Evolutionary conservation across 208 protist genomes (phyloP).

Genomic region (Acanthamoeba polyphaga): DNA sequence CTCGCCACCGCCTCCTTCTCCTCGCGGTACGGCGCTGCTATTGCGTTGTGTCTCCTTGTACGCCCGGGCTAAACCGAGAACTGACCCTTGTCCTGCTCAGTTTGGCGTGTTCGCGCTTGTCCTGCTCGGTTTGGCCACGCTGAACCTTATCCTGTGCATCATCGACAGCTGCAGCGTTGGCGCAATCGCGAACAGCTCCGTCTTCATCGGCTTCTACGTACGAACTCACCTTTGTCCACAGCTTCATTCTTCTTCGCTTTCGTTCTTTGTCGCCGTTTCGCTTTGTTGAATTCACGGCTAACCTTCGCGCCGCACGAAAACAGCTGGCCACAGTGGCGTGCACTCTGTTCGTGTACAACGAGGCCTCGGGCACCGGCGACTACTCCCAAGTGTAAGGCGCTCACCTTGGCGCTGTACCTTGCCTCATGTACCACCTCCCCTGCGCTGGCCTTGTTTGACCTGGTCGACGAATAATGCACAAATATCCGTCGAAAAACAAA

Average conservation of each 20-base stretch:
- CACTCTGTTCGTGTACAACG: background rate
- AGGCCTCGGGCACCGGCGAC: background rate
- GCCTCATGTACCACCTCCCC: background rate
- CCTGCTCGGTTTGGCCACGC: constrained; percentile 7
- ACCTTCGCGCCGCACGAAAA: background rate
- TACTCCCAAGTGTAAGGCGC: background rate
- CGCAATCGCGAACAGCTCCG: background rate
- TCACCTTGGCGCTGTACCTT: too few species aligned
- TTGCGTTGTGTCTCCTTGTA: background rate
- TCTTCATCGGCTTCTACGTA: constrained; percentile 9
- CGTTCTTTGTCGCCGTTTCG: background rate
- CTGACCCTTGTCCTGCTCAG: background rate
- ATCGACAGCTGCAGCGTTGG: background rate
- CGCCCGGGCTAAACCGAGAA: background rate
- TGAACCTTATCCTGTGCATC: constrained; percentile 5
- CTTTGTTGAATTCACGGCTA: background rate
- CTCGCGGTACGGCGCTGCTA: background rate
- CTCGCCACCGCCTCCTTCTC: constrained; percentile 22
- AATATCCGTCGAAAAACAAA: background rate
- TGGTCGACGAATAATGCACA: background rate
- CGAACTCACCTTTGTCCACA: background rate
- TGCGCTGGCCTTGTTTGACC: too few species aligned
- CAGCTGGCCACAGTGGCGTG: background rate
- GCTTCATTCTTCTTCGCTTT: background rate
- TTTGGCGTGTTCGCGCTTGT: background rate